Base-by-base conservation (phyloP, 2,329 filamentous ascomycete genomes). In the Aspergillus pseudoglaucus region DNA sequence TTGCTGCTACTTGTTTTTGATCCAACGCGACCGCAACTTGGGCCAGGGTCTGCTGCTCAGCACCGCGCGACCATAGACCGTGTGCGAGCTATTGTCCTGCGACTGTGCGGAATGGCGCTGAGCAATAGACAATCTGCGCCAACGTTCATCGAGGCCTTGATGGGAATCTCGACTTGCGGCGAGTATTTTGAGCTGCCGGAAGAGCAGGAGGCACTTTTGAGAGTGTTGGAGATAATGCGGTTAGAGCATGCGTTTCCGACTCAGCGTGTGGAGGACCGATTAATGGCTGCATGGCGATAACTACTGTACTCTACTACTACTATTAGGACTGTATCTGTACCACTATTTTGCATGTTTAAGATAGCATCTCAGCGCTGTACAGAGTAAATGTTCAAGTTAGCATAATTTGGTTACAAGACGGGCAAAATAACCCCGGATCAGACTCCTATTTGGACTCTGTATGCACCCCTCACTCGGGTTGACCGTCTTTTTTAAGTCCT, bases 1-100 rank as follows among this genome's bases (percentile, higher is more conserved):
- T 74, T 83, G 5, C 73, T 84, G 27, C 69, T 84, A 1, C 67
- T 74, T 15, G 76, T 77, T 18, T 80, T 80, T 52, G 75, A 83
- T 55, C 79, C 78, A 0, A 74, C 66, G 6, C 66, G 77, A 2
- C 79, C 78, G 0, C 69, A 71, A 38, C 63, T 82, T 1, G 79
- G 77, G 0, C 40, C 65, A 40, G 52, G 57, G 27, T 41, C 55
- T 18, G 45, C 51, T 2, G 53, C 52, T 4, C 45, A 51, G 9
- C 54, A 52, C 38, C 39, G 49, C 4, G 41, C 47, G n/a, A 42
- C 58, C 17, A 45, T 43, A 1, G 51, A 61, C 30, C 53, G 69
- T 50, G 52, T 64, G 53, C 47, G 64, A 61, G 50, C 63, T 62
- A 45, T 78, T n/a, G 71, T 83, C 3, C 68, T 76, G 10, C 68